A percentile compares a stretch with the other conserved stretches of the same genome.
Evolutionary conservation across 2,329 filamentous ascomycete species (phyloP).

Genomic region (Fusarium lyarnte): DNA sequence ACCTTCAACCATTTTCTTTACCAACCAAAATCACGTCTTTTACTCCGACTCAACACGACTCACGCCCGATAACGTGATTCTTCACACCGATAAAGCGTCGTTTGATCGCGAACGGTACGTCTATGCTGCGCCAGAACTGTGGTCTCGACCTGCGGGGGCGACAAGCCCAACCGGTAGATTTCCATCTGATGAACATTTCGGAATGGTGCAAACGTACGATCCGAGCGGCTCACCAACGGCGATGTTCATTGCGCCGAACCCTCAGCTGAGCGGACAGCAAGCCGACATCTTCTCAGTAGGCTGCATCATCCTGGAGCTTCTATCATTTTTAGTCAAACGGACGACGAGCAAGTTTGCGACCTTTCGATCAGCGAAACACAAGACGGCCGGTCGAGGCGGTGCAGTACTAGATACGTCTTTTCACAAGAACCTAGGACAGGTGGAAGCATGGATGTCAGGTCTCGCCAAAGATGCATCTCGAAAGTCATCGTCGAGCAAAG

Average conservation of each 20-base stretch:
- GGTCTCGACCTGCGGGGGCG: slow-evolving; percentile 55
- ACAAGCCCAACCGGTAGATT: slow-evolving; percentile 48
- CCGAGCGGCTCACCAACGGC: slow-evolving; percentile 41
- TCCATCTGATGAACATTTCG: slow-evolving; percentile 51
- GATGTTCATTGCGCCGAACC: slow-evolving; percentile 52
- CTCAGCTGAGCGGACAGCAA: slow-evolving; percentile 62
- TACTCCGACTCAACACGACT: slow-evolving; percentile 70
- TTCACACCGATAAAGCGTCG: slow-evolving; percentile 55
- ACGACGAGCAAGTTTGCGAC: slow-evolving; percentile 71
- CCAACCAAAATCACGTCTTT: slow-evolving; percentile 71
- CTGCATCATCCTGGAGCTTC: slow-evolving; percentile 76
- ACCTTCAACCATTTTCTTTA: slow-evolving; percentile 75
- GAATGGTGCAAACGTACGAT: slow-evolving; percentile 49
- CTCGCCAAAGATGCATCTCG: slow-evolving; percentile 68
- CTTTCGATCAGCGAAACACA: slow-evolving; percentile 73
- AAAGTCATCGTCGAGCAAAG: slow-evolving; percentile 50
- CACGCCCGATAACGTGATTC: slow-evolving; percentile 54
- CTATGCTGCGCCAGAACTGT: slow-evolving; percentile 76
- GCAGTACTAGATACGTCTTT: slow-evolving; percentile 76
- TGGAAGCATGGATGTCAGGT: slow-evolving; percentile 73
- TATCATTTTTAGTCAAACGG: slow-evolving; percentile 75
- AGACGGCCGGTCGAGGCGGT: slow-evolving; percentile 65
- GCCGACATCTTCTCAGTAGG: slow-evolving; percentile 79
- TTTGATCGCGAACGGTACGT: slow-evolving; percentile 77
- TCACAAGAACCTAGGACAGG: slow-evolving; percentile 74